Base-by-base conservation (phyloP, 441 rosid genomes). In the Corymbia citriodora region DNA sequence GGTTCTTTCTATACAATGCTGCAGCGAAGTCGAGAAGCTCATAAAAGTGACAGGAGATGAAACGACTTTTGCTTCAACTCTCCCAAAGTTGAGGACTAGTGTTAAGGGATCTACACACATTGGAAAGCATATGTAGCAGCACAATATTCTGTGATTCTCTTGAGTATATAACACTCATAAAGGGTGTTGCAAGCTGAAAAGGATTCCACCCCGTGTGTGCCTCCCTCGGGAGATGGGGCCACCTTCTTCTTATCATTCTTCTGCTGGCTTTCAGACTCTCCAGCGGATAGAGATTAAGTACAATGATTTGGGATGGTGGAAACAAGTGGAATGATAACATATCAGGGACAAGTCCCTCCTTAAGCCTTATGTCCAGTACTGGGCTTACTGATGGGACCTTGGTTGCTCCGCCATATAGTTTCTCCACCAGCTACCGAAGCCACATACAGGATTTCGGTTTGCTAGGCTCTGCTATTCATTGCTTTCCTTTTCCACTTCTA, bases 21-120 rank as follows among this genome's bases (percentile, higher is more conserved):
- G 94, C 49, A 0, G 11, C 8, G 14, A 68, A 16, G 33, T 93
- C 48, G 87, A 87, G 88, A 94, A 92, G 91, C 88, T 92, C 63
- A 88, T 92, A 89, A 90, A 86, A 54, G 88, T 45, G 83, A 83
- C 11, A 21, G 52, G 3, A 27, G n/a, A 19, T 9, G 40, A 31
- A 29, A 29, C 25, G 33, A 15, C 82, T 17, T n/a, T 55, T 25
- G 8, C 36, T 45, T 55, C 89, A 31, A 29, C 55, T 48, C 79
- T 87, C 33, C 33, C 95, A 23, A 87, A 89, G 11, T 89, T 90
- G 45, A 48, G 19, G 11, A 16, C 16, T 90, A 63, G 4, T 10
- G 6, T 61, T 92, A 74, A 0, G 6, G 6, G 0, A 29, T 17
- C 49, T 92, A 6, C 94, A 92, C 15, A 10, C 89, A 29, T 27